Evolutionary conservation across 306 rosid species (phyloP).

Genomic region (Clitoria ternatea): DNA sequence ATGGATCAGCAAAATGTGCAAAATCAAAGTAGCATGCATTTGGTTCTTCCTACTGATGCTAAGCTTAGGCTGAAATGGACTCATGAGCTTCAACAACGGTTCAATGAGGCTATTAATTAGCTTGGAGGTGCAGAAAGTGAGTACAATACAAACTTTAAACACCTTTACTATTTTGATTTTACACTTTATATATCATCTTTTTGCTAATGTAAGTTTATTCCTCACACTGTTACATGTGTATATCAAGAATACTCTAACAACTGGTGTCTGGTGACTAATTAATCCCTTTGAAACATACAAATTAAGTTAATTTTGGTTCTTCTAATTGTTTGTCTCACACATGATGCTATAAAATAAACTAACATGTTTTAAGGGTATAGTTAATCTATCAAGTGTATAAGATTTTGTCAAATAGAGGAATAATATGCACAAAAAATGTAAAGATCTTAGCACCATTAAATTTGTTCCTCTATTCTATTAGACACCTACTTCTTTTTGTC

Average conservation of each 20-base stretch:
- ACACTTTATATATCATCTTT: neutral
- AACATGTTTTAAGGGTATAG: no score
- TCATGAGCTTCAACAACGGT: slow-evolving; percentile 70
- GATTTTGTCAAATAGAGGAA: neutral
- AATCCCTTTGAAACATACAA: no score
- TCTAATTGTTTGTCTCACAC: no score
- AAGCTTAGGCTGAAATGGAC: slow-evolving; percentile 97
- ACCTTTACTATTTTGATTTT: neutral
- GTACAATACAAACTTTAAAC: slow-evolving; percentile 25
- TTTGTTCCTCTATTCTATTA: neutral
- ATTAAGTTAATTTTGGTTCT: no score
- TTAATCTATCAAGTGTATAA: no score
- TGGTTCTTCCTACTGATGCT: slow-evolving; percentile 84
- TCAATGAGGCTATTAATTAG: slow-evolving; percentile 65
- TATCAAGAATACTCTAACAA: no score
- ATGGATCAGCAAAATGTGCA: slow-evolving; percentile 39
- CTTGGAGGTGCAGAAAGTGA: slow-evolving; percentile 84
- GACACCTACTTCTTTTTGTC: slow-evolving; percentile 16
- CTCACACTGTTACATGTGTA: slow-evolving; percentile 3
- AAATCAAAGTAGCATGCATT: slow-evolving; percentile 64
- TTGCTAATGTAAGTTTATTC: slow-evolving; percentile 10
- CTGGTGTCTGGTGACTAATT: no score
- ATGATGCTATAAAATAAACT: no score
- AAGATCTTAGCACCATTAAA: neutral
- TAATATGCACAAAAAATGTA: neutral